Conservation (phyloP, 2,329 filamentous ascomycete genomes). For the Xylariaceae sp. region DNA sequence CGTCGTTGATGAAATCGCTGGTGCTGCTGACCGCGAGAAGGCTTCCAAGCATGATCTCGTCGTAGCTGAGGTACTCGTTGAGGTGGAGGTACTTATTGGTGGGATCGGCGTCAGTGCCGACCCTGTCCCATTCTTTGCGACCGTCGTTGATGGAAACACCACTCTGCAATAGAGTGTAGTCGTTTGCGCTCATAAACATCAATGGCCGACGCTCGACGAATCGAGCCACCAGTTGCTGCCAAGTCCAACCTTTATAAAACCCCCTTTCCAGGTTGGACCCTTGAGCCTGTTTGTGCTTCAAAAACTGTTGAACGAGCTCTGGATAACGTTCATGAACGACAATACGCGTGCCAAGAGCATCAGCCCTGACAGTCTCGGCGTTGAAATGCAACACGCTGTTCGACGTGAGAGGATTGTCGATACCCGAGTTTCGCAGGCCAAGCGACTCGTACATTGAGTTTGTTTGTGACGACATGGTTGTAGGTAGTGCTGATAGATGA, state of each 20-base stretch:
- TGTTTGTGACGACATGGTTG: not conserved
- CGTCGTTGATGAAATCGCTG: constrained; percentile 28
- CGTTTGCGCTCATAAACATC: constrained; percentile 15
- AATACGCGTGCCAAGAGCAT: constrained; percentile 23
- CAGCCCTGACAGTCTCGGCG: constrained; percentile 9
- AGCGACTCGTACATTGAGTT: not conserved
- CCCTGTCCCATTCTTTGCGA: constrained; percentile 21
- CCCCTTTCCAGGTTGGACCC: constrained; percentile 18
- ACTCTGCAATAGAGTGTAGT: constrained; percentile 21
- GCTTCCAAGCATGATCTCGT: constrained; percentile 31
- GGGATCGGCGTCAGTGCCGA: constrained; percentile 19
- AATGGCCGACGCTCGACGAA: constrained; percentile 23
- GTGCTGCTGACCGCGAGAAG: constrained; percentile 27
- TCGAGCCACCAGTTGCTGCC: constrained; percentile 18
- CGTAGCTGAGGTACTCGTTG: constrained; percentile 27
- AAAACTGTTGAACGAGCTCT: constrained; percentile 20
- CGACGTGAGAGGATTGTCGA: constrained; percentile 12
- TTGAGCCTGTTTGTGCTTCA: constrained; percentile 22
- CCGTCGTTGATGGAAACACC: constrained; percentile 2
- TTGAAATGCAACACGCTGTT: constrained; percentile 23
- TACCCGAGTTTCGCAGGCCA: constrained; percentile 14
- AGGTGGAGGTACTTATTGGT: constrained; percentile 15
- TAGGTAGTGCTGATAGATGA: no score
- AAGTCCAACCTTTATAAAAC: constrained; percentile 21
- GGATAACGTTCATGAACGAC: constrained; percentile 22